Evolutionary conservation across 306 rosid genomes (phyloP), one percentile per base, ranked within the genome.

Genomic region (Glycine latifolia): DNA sequence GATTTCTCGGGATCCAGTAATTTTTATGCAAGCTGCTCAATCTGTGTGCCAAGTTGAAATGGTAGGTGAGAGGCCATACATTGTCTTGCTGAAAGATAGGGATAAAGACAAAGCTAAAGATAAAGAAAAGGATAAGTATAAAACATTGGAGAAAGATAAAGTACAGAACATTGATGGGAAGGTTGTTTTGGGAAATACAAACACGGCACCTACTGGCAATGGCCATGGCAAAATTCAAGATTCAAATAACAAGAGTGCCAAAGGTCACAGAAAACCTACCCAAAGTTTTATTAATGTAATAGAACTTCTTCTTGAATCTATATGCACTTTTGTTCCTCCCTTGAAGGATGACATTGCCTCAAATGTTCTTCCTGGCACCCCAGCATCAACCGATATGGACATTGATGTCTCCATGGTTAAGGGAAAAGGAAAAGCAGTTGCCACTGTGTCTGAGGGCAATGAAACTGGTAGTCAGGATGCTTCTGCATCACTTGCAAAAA

Each of bases 401-500:
- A 88, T 94, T 86, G 99, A 96, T 87, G 90, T 87, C 65, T 89
- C 97, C 76, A 73, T 92, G 5, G 84, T 71, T n/a, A 96, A 92
- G 85, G 99, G 97, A 79, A 96, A 96, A 77, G 99, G 99, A 68
- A 96, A 96, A 89, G 99, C 97, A 33, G 84, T 96, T 80, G 99
- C 97, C 6, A 66, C 88, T 3, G 3, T 66, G 10, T 77, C 95
- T 71, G 99, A 92, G 55, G 97, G 87, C 74, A 90, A 82, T 48
- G 91, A 79, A 85, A 85, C 80, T 39, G 71, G 71, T 69, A 83
- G 75, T 63, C 90, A 90, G 86, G 98, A 96, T 75, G 87, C 89
- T 83, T 91, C 95, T 89, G 97, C 97, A 80, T 87, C 94, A 67
- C 91, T 96, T 86, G 99, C 99, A 6, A 96, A 92, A 83, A 84